Percentiles rank a stretch among this genome's conserved stretches.
These are phyloP conservation scores for Chytriomyces confervae DNA, from an alignment of 192 early-diverging fungal species.

Conservation along the genomic window DNA sequence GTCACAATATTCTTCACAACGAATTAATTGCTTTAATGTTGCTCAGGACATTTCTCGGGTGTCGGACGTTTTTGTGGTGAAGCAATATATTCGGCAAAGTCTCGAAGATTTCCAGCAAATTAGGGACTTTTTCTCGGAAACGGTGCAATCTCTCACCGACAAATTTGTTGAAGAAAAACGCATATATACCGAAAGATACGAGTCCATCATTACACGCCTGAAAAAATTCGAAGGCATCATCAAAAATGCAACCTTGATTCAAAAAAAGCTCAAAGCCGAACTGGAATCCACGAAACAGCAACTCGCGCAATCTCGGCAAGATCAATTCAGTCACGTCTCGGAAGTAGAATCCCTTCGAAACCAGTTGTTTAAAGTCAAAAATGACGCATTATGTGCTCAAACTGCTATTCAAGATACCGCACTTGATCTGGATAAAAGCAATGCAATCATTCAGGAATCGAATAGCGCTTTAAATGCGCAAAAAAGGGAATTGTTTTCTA, in stretches of 20 bases:
- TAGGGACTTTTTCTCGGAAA: background rate
- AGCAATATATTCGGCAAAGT: constrained; percentile 4
- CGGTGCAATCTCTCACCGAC: background rate
- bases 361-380: constrained; percentile 5
- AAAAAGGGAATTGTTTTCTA: background rate
- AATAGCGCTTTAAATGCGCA: background rate
- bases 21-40: background rate
- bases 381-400: background rate
- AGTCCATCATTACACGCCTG: background rate
- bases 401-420: background rate
- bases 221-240: constrained; percentile 17
- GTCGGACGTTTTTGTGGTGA: background rate
- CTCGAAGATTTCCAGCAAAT: constrained; percentile 29
- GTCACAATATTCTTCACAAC: background rate
- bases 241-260: constrained; percentile 9
- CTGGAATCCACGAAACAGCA: background rate
- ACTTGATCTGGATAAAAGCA: background rate
- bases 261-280: constrained; percentile 13
- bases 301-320: background rate
- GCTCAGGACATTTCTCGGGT: constrained; percentile 15
- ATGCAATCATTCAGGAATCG: background rate
- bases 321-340: background rate
- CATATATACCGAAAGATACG: background rate
- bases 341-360: background rate
- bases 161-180: background rate